A percentile compares a stretch with the other conserved stretches of the same genome.
These are phyloP conservation scores for Elymus sibiricus DNA, from an alignment of 176 grass and related monocot species.

Conservation along the genomic window DNA sequence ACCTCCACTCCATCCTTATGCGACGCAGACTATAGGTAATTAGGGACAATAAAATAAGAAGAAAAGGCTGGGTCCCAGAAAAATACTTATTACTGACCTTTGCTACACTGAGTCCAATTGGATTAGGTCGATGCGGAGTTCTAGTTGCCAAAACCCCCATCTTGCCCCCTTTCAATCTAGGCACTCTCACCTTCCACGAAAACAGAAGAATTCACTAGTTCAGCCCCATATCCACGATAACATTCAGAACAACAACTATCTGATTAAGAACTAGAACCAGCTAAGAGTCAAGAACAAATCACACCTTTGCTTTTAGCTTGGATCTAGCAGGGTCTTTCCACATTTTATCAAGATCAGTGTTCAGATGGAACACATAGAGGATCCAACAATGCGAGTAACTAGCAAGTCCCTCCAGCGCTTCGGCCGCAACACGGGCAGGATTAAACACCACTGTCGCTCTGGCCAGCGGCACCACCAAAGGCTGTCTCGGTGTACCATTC, in stretches of 20 bases:
- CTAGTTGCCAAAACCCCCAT: conserved; percentile 89
- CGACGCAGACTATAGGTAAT: neutral
- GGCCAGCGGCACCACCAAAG: conserved; percentile 79
- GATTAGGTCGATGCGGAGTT: conserved; percentile 87
- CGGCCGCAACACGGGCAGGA: conserved; percentile 51
- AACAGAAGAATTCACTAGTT: conserved; percentile 13
- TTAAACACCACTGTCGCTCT: conserved; percentile 68
- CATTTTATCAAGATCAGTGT: conserved; percentile 88
- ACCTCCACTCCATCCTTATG: neutral
- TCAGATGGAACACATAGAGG: conserved; percentile 92
- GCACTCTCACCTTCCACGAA: conserved; percentile 78
- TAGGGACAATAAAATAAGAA: neutral
- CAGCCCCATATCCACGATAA: neutral
- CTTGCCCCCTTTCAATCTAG: conserved; percentile 84
- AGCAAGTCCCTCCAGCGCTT: conserved; percentile 72
- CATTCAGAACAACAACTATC: neutral
- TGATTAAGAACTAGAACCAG: neutral
- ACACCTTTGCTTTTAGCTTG: conserved; percentile 90
- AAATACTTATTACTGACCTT: conserved; percentile 48
- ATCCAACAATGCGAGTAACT: conserved; percentile 92
- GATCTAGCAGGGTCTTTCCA: conserved; percentile 89
- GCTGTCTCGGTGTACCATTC: conserved; percentile 92
- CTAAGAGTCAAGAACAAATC: neutral
- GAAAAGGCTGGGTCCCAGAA: neutral
- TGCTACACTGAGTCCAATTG: conserved; percentile 90